Base-by-base conservation (phyloP, 441 rosid species). In the Euphorbia schlechtendalii region DNA sequence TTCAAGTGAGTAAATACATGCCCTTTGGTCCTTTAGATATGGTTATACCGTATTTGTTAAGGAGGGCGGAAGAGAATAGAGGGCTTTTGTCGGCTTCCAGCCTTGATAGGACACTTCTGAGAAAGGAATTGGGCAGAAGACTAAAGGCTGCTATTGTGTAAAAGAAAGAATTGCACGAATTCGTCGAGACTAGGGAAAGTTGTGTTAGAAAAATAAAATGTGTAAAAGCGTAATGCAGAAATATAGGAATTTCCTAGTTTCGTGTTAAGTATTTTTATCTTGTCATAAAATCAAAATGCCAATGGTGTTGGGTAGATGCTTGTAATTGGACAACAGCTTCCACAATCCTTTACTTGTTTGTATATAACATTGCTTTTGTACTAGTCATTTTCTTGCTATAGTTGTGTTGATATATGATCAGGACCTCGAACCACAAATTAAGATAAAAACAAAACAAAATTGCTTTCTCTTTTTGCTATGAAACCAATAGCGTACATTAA, bases 1-100 rank as follows among this genome's bases (percentile, higher is more conserved):
- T 92, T 73, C 83, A 77, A 59, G 94, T 92, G 7, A 88, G 97
- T 75, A 92, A 92, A 66, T 93, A 93, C 69, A 76, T 88, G 86
- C 96, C 98, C 0, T 92, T 74, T 21, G 98, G 97, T 45, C 87
- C 88, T 0, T 78, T 93, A 1, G 96, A 79, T 6, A 78, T 69
- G 62, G 92, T 88, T 2, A 82, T 93, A 18, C 98, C 96, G 0
- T 93, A 93, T 56, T 84, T 93, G 36, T 77, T 93, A 5, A 76
- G 98, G 74, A 82, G 98, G 59, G 97, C 97, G 10, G 96, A 93
- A 71, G 98, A 93, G 81, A 93, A 93, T 48, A 77, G 85, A 46
- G 97, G 98, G 45, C 66, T 88, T 34, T 72, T 93, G 56, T 74
- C 95, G 0, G 61, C 89, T 46, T 83, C 96, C 0, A 73, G 75